These are phyloP conservation scores for Trypanosomatidae sp. DNA, from an alignment of 208 protist species.

Conservation along the genomic window DNA sequence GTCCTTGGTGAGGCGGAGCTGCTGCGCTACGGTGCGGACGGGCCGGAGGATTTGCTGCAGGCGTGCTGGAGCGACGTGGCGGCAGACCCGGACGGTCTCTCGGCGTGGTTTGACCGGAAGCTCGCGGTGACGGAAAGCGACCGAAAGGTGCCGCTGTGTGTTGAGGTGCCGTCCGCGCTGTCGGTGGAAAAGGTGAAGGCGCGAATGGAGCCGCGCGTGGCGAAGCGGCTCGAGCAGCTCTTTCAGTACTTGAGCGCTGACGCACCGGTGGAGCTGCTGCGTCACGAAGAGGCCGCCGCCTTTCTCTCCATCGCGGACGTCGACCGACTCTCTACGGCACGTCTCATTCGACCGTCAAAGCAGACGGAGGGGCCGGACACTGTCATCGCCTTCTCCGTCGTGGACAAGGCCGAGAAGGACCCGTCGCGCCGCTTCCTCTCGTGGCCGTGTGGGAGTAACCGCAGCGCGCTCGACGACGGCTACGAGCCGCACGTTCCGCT, in stretches of 20 bases:
- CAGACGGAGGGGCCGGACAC: neutral
- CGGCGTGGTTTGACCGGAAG: slow-evolving; percentile 10
- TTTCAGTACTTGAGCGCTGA: slow-evolving; percentile 4
- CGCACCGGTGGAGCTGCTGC: slow-evolving; percentile 3
- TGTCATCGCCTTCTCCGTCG: slow-evolving; percentile 15
- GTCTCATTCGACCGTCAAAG: slow-evolving; percentile 7
- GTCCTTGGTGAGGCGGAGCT: too few species aligned
- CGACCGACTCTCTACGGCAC: neutral
- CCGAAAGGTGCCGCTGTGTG: neutral
- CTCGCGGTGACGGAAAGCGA: slow-evolving; percentile 12
- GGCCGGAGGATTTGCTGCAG: slow-evolving; percentile 8
- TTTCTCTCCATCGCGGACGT: slow-evolving; percentile 8
- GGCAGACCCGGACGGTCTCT: slow-evolving; percentile 7
- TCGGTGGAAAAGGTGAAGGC: slow-evolving; percentile 3
- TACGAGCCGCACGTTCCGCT: slow-evolving; percentile 13
- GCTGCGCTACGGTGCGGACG: slow-evolving; percentile 5
- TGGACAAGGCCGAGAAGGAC: neutral
- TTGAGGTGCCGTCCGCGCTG: neutral
- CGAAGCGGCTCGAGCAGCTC: slow-evolving; percentile 7
- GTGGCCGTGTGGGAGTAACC: slow-evolving; percentile 20
- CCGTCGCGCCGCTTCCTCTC: slow-evolving; percentile 6
- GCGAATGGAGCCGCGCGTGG: slow-evolving; percentile 7
- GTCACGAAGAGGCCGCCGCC: neutral
- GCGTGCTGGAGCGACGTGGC: slow-evolving; percentile 9
- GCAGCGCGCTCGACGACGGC: slow-evolving; percentile 6